Percentiles rank a stretch among this genome's conserved stretches.
phyloP scores from a whole-genome alignment of 2,329 filamentous ascomycete genomes.

The Alternaria sp. region DNA sequence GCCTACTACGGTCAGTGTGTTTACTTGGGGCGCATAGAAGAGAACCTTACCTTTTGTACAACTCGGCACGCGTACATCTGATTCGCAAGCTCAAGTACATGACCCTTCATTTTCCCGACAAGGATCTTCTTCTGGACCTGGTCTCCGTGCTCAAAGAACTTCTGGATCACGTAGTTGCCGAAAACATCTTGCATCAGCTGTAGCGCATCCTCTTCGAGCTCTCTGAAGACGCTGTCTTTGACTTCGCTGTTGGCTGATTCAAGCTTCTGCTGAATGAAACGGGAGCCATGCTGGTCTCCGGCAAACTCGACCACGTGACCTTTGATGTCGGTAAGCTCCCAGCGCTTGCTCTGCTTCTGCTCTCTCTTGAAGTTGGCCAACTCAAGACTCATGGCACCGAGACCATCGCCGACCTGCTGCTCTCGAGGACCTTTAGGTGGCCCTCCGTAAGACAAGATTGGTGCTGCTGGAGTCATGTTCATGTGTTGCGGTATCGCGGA shows the following conservation, averaged over 20 bases:
- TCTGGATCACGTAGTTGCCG: conserved; percentile 98
- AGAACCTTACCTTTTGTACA: conserved; percentile 78
- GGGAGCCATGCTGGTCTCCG: conserved; percentile 92
- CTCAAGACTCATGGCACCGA: conserved; percentile 72
- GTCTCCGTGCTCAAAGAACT: conserved; percentile 95
- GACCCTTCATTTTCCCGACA: conserved; percentile 85
- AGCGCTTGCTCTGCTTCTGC: conserved; percentile 75
- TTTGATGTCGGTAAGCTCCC: conserved; percentile 88
- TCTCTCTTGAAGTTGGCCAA: conserved; percentile 82
- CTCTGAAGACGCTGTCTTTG: conserved; percentile 87
- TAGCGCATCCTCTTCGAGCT: conserved; percentile 83
- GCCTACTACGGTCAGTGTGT: conserved; percentile 63
- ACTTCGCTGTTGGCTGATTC: conserved; percentile 94
- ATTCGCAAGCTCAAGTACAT: conserved; percentile 78
- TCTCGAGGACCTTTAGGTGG: conserved; percentile 59
- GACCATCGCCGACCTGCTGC: conserved; percentile 58
- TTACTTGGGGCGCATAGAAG: not conserved
- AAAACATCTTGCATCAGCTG: conserved; percentile 97
- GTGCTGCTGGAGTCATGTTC: conserved; percentile 44
- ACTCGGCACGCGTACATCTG: conserved; percentile 96
- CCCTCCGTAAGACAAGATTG: conserved; percentile 49
- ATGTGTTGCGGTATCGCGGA: conserved; percentile 46
- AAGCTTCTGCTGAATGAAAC: conserved; percentile 93
- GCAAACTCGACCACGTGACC: conserved; percentile 91
- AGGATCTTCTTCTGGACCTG: conserved; percentile 90